Evolutionary conservation across 2,329 filamentous ascomycete genomes (phyloP).

Genomic region (Colletotrichum incanum): DNA sequence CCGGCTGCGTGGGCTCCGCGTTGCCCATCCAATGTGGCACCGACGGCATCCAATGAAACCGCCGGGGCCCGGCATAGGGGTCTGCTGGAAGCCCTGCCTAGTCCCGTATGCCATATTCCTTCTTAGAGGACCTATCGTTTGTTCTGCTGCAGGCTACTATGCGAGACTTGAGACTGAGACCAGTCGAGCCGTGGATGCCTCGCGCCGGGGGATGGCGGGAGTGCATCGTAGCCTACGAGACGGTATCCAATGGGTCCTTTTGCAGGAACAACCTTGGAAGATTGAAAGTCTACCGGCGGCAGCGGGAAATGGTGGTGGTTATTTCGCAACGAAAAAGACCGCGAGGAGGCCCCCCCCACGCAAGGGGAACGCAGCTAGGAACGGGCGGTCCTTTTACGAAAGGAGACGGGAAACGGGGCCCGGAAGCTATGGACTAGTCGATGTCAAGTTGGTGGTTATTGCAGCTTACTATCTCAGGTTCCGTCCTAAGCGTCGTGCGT

Average conservation of each 20-base stretch:
- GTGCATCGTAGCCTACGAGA: background rate
- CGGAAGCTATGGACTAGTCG: background rate
- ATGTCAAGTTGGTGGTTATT: background rate
- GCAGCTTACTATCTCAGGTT: background rate
- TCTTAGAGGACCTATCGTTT: background rate
- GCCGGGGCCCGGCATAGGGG: background rate
- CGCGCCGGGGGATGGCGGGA: background rate
- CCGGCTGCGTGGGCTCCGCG: background rate
- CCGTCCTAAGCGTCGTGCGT: no score
- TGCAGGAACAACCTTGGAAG: background rate
- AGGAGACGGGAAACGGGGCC: background rate
- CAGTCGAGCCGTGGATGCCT: background rate
- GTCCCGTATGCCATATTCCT: background rate
- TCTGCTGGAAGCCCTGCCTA: background rate
- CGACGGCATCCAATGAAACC: background rate
- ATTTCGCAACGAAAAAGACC: no score
- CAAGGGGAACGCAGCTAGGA: background rate
- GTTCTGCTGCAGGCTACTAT: background rate
- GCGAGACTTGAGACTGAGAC: background rate
- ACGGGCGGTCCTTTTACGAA: no score
- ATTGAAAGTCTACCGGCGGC: background rate
- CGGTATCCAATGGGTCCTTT: background rate
- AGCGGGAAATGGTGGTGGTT: no score
- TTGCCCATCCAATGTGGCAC: background rate
- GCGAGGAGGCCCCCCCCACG: background rate